Percentiles rank a stretch among this genome's conserved stretches.
These are phyloP conservation scores for Fusarium sororula DNA, from an alignment of 2,329 filamentous ascomycete genomes.

Conservation along the genomic window DNA sequence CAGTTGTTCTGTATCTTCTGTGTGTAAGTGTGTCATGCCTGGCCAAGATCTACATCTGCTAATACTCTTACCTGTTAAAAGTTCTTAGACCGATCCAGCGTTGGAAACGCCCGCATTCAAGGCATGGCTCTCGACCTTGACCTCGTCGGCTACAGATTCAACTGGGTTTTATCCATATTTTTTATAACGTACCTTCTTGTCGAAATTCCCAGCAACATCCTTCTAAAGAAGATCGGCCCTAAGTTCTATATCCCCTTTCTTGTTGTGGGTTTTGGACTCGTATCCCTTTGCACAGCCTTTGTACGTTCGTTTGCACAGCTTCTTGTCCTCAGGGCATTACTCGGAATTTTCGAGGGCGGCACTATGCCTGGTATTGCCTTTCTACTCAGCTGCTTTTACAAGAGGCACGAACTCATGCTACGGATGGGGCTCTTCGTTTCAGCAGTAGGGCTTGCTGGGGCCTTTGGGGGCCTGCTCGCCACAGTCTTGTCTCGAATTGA, in stretches of 20 bases:
- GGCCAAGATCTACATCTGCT: no score
- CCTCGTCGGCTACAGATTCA: conserved; percentile 61
- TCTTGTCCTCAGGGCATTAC: conserved; percentile 60
- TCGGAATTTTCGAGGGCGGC: conserved; percentile 72
- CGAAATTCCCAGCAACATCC: conserved; percentile 75
- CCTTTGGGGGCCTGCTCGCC: not conserved
- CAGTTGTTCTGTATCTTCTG: no score
- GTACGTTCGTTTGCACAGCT: conserved; percentile 59
- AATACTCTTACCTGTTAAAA: no score
- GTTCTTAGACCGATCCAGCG: conserved; percentile 22
- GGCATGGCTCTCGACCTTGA: conserved; percentile 58
- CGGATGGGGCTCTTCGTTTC: not conserved
- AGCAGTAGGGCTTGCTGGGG: not conserved
- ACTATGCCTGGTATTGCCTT: conserved; percentile 63
- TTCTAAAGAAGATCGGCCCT: conserved; percentile 75
- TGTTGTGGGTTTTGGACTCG: conserved; percentile 68
- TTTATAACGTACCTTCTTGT: conserved; percentile 64
- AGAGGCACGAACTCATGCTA: not conserved
- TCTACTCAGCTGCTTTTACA: conserved; percentile 70
- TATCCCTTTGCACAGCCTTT: conserved; percentile 62
- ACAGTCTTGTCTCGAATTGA: not conserved
- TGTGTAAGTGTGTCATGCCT: no score
- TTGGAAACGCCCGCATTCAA: conserved; percentile 40
- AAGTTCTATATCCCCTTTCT: conserved; percentile 79
- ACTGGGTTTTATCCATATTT: conserved; percentile 60